Evolutionary conservation across 31 red algal genomes (phyloP).

Genomic region (Endocladia muricata): DNA sequence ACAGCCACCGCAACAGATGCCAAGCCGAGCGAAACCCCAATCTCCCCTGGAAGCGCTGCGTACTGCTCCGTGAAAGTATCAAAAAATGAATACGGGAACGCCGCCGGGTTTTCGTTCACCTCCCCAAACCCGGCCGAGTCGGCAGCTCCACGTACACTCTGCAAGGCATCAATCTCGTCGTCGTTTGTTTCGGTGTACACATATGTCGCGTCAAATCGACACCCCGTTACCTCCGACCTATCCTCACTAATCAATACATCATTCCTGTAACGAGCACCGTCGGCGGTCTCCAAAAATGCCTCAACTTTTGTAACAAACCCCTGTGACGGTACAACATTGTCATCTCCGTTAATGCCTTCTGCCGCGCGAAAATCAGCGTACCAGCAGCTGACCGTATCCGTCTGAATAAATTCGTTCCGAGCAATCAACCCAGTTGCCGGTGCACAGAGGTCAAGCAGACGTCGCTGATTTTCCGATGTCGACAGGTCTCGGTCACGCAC

Average conservation of each 20-base stretch:
- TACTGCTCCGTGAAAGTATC: constrained; percentile 76
- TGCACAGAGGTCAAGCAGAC: constrained; percentile 40
- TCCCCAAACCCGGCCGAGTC: constrained; percentile 45
- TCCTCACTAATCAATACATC: constrained; percentile 20
- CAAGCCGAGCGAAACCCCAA: constrained; percentile 61
- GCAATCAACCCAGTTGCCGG: constrained; percentile 42
- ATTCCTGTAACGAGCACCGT: constrained; percentile 16
- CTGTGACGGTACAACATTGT: neutral
- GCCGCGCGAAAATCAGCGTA: constrained; percentile 6
- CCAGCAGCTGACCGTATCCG: constrained; percentile 62
- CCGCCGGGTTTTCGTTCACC: constrained; percentile 21
- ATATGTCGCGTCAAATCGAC: constrained; percentile 43
- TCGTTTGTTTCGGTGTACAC: constrained; percentile 41
- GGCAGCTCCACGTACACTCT: constrained; percentile 25
- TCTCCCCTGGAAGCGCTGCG: constrained; percentile 49
- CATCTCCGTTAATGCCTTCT: neutral
- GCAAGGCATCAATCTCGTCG: constrained; percentile 46
- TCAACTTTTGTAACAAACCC: constrained; percentile 4
- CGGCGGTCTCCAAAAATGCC: constrained; percentile 9
- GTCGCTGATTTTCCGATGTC: constrained; percentile 25
- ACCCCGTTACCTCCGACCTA: neutral
- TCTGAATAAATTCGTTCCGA: constrained; percentile 44
- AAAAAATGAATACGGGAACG: constrained; percentile 65
- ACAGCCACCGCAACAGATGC: constrained; percentile 46
- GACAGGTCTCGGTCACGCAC: constrained; percentile 40